A percentile compares a stretch with the other conserved stretches of the same genome.
Conservation (phyloP, 768 basidiomycete genomes). For the Leccinum variicolor region DNA sequence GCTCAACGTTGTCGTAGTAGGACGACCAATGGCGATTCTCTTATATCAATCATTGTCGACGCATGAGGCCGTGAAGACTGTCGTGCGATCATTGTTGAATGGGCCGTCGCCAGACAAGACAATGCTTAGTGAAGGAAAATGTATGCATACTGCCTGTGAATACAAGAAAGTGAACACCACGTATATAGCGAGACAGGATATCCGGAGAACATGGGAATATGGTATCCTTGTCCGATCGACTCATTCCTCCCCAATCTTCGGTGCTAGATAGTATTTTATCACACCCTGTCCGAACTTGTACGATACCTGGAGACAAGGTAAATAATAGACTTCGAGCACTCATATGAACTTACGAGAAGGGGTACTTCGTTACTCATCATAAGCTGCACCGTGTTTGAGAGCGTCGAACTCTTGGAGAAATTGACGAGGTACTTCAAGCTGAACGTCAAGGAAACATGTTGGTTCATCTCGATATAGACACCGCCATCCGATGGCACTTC, state of each 20-base stretch:
- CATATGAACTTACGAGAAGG: constrained; percentile 56
- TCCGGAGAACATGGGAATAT: constrained; percentile 8
- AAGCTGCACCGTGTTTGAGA: constrained; percentile 71
- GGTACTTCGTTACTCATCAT: constrained; percentile 94
- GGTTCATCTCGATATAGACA: constrained; percentile 85
- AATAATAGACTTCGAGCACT: neutral
- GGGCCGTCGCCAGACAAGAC: no score
- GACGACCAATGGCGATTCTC: no score
- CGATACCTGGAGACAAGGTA: constrained; percentile 52
- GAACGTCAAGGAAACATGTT: constrained; percentile 90
- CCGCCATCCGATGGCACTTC: constrained; percentile 52
- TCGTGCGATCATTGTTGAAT: no score
- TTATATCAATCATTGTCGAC: no score
- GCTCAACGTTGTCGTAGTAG: neutral
- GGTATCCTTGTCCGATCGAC: neutral
- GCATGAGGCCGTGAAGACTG: no score
- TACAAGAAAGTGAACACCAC: constrained; percentile 12
- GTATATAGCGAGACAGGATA: constrained; percentile 16
- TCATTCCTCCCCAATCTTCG: constrained; percentile 89
- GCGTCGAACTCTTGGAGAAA: constrained; percentile 84
- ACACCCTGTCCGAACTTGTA: constrained; percentile 87
- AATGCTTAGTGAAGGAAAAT: neutral
- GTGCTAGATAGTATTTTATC: constrained; percentile 94
- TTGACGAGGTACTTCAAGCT: constrained; percentile 96
- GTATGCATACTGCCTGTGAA: constrained; percentile 1